Base-by-base conservation (phyloP, 2,329 filamentous ascomycete species). In the Epichloe festucae region DNA sequence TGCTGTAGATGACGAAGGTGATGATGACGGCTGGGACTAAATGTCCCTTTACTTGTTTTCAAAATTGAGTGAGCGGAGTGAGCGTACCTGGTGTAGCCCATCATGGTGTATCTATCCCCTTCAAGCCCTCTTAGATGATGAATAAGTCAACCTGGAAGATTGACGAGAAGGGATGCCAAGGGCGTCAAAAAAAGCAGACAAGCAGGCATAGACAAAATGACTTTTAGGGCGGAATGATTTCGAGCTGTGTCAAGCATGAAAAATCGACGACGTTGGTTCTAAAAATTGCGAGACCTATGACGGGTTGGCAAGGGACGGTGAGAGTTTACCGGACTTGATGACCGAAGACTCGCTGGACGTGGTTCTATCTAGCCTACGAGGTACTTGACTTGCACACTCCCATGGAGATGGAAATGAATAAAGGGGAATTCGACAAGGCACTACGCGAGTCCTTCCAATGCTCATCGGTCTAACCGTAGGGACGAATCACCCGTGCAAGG, bases 1-100 rank as follows among this genome's bases (percentile, higher is more conserved):
- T 4, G 21, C 56, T 36, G 40, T 58, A 89, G 86, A 90, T 71
- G 85, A 89, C 59, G 85, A 89, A 67, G 75, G 75, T 59, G 83
- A 88, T 58, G 82, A 88, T 54, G 85, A 89, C 63, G 85, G 89
- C 59, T 88, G 85, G 84, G 53, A 55, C 38, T 72, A 62, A 65
- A 36, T 58, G 53, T 60, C 56, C 60, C 58, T 57, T n/a, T 10
- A 59, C 53, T 5, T 15, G 15, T 36, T n/a, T 36, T 50, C 8
- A 23, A 27, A 44, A 43, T 23, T 5, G 1, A 17, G 21, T 19
- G 31, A 21, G 23, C 14, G 14, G 1, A 17, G 21, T 19, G 31
- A 21, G 23, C 14, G 14, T 15, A n/a, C 14, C 15, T 11, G n/a
- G 48, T 14, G 19, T 19, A 15, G 19, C 2, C 17, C 14, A 17